A percentile compares a stretch with the other conserved stretches of the same genome.
phyloP scores from a whole-genome alignment of 139 green algal species.

The Coelastrella sp. region DNA sequence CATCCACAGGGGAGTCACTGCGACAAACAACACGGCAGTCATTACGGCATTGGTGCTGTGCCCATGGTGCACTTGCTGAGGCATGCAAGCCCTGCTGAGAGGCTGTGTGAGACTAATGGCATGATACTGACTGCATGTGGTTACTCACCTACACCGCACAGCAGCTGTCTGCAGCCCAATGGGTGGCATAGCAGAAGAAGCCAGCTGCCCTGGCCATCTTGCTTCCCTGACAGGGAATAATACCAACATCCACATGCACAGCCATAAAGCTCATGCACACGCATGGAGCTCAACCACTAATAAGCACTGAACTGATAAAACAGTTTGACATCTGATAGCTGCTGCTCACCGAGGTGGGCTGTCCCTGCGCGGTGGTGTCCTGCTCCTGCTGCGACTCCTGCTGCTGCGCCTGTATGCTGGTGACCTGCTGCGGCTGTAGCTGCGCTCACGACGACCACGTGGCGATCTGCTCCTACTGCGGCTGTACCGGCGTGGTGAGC shows the following conservation, averaged over 20 bases:
- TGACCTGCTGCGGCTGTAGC: constrained; percentile 32
- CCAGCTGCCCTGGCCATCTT: no score
- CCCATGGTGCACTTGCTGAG: neutral
- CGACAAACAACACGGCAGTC: neutral
- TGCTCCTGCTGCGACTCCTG: constrained; percentile 16
- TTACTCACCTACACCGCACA: no score
- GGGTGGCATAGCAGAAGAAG: no score
- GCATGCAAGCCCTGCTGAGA: neutral
- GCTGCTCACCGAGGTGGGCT: constrained; percentile 7
- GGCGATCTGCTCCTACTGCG: constrained; percentile 1
- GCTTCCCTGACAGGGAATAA: no score
- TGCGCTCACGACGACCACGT: constrained; percentile 3
- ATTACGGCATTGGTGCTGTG: neutral
- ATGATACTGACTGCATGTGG: no score
- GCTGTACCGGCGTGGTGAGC: constrained; percentile 3
- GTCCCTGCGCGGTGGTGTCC: neutral
- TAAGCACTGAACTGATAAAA: no score
- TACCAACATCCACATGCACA: no score
- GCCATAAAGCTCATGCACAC: no score
- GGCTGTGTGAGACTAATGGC: no score
- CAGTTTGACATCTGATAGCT: neutral
- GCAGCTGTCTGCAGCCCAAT: no score
- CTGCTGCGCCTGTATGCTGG: constrained; percentile 7
- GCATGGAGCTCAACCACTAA: no score
- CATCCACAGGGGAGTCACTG: neutral